Evolutionary conservation across 2,329 filamentous ascomycete genomes (phyloP).

Genomic region (Fusarium oxysporum): DNA sequence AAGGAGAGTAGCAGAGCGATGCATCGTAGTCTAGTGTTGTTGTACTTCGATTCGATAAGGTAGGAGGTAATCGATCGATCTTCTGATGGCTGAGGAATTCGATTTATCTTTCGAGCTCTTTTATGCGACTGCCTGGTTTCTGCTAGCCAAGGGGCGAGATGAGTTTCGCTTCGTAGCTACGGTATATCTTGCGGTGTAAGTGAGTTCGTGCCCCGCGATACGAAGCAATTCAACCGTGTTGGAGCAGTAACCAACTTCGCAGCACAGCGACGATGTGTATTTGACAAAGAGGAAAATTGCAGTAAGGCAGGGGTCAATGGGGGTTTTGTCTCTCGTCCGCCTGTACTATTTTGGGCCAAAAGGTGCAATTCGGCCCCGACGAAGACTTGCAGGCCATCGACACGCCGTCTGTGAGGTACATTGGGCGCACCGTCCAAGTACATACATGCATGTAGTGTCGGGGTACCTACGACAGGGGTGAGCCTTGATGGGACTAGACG

Average conservation of each 20-base stretch:
- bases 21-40: conserved; percentile 24
- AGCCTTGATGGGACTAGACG: conserved; percentile 6
- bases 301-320: conserved; percentile 15
- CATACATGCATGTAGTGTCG: not conserved
- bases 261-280: not conserved
- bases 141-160: not conserved
- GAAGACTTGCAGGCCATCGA: conserved; percentile 11
- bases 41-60: not conserved
- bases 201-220: conserved; percentile 2
- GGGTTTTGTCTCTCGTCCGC: conserved; percentile 33
- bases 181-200: not conserved
- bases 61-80: not conserved
- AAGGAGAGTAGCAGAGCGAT: conserved; percentile 36
- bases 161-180: not conserved
- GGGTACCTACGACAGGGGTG: conserved; percentile 11
- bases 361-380: not conserved
- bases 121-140: not conserved
- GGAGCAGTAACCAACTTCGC: not conserved
- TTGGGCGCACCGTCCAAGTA: conserved; percentile 8
- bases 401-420: not conserved
- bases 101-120: not conserved
- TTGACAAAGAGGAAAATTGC: not conserved
- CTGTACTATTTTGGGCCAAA: conserved; percentile 13
- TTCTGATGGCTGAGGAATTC: not conserved
- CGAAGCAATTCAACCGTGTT: conserved; percentile 24